phyloP scores from a whole-genome alignment of 179 eudicot species.

The Amaranthus tricolor region DNA sequence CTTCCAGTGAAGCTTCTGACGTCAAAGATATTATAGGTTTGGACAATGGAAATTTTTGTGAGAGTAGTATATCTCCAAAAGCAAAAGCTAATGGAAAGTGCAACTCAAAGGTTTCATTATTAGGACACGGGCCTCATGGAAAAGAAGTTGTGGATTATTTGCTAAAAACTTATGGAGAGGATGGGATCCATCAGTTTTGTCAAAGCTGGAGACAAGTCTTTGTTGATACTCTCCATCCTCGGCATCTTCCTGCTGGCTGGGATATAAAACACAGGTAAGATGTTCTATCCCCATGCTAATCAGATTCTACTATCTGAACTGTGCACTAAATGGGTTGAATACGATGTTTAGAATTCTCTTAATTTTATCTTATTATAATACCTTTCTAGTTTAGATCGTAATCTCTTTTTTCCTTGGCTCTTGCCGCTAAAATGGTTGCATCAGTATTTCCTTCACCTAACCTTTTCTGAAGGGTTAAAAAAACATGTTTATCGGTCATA shows the following conservation, averaged over 20 bases:
- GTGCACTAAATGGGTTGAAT: not conserved
- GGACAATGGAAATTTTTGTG: constrained; percentile 27
- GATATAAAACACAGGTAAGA: constrained; percentile 87
- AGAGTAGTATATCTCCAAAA: constrained; percentile 20
- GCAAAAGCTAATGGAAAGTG: constrained; percentile 36
- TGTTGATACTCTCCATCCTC: constrained; percentile 82
- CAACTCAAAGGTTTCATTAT: constrained; percentile 63
- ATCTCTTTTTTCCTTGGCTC: no score
- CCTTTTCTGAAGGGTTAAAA: no score
- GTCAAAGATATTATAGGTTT: constrained; percentile 21
- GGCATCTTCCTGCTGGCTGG: constrained; percentile 92
- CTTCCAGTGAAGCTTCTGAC: constrained; percentile 24
- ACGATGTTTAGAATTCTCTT: no score
- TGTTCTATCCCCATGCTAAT: constrained; percentile 16
- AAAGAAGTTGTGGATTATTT: constrained; percentile 72
- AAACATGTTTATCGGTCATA: no score
- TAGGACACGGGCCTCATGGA: constrained; percentile 98
- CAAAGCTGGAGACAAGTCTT: constrained; percentile 95
- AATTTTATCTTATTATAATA: not conserved
- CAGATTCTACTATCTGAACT: not conserved
- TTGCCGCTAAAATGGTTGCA: no score
- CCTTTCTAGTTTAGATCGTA: not conserved
- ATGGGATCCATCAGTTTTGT: constrained; percentile 81
- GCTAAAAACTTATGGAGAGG: constrained; percentile 66
- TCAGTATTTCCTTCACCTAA: no score